These are phyloP conservation scores for Exophiala oligosperma DNA, from an alignment of 2,329 filamentous ascomycete species.

Conservation along the genomic window DNA sequence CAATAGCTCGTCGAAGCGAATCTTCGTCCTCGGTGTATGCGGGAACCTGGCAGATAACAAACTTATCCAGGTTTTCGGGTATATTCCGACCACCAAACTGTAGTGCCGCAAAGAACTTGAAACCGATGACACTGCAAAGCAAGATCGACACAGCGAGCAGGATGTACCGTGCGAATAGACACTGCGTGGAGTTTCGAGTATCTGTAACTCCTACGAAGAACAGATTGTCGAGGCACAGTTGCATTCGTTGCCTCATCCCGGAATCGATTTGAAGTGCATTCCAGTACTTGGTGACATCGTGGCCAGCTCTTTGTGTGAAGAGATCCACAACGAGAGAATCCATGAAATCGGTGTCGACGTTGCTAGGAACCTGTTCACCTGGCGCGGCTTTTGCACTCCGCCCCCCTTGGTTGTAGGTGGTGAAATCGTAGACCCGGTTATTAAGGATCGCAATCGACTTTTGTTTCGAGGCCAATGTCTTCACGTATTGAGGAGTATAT, in stretches of 20 bases:
- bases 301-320: constrained; percentile 73
- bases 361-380: constrained; percentile 51
- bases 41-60: constrained; percentile 95
- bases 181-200: constrained; percentile 81
- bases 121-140: constrained; percentile 77
- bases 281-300: constrained; percentile 84
- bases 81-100: constrained; percentile 90
- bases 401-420: constrained; percentile 76
- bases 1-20: constrained; percentile 91
- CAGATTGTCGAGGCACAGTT: constrained; percentile 83
- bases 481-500: constrained; percentile 76
- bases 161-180: constrained; percentile 86
- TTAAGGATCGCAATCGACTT: constrained; percentile 77
- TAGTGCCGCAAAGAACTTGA: constrained; percentile 96
- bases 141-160: constrained; percentile 81
- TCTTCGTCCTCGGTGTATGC: constrained; percentile 99
- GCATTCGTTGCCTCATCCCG: constrained; percentile 65
- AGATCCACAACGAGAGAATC: constrained; percentile 69
- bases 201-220: constrained; percentile 94
- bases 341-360: constrained; percentile 75
- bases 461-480: constrained; percentile 63
- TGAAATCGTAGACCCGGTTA: constrained; percentile 82
- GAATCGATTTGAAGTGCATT: constrained; percentile 63
- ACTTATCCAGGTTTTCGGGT: constrained; percentile 96
- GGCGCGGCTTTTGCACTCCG: constrained; percentile 61